Conservation (phyloP, 768 basidiomycete species). For the Leccinum ochraceum region DNA sequence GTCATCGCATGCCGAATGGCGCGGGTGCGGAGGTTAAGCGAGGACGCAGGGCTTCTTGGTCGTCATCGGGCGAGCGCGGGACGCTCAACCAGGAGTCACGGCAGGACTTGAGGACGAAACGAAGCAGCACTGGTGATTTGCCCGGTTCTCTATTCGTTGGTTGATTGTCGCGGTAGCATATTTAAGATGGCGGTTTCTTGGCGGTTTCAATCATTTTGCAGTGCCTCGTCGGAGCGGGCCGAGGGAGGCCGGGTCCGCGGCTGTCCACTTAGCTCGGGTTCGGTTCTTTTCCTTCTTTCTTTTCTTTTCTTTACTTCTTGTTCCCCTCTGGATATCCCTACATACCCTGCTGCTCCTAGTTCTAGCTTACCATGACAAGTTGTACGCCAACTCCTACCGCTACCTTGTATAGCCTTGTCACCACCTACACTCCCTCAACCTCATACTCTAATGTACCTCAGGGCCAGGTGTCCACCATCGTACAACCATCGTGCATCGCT, state of each 20-base stretch:
- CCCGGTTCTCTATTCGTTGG: not conserved
- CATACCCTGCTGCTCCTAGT: not conserved
- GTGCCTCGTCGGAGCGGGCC: not conserved
- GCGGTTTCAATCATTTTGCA: not conserved
- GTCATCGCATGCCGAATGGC: not conserved
- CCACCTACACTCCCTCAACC: constrained; percentile 36
- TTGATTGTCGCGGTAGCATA: not conserved
- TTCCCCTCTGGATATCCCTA: not conserved
- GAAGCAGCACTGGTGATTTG: constrained; percentile 29
- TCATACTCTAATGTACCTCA: constrained; percentile 37
- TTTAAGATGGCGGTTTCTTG: no score
- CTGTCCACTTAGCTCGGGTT: not conserved
- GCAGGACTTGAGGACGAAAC: constrained; percentile 4
- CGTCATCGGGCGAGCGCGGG: constrained; percentile 24
- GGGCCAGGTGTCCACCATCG: constrained; percentile 36
- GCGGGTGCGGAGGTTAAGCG: constrained; percentile 12
- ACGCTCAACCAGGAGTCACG: constrained; percentile 6
- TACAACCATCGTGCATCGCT: constrained; percentile 34
- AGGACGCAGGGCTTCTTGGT: constrained; percentile 29
- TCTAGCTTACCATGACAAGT: constrained; percentile 26
- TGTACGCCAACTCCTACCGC: constrained; percentile 46
- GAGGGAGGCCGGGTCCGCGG: not conserved
- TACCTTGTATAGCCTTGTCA: constrained; percentile 42
- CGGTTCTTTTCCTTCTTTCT: not conserved
- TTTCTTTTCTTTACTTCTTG: constrained; percentile 2